Conservation (phyloP, 164 flowering plant genomes). For the Piper longum region DNA sequence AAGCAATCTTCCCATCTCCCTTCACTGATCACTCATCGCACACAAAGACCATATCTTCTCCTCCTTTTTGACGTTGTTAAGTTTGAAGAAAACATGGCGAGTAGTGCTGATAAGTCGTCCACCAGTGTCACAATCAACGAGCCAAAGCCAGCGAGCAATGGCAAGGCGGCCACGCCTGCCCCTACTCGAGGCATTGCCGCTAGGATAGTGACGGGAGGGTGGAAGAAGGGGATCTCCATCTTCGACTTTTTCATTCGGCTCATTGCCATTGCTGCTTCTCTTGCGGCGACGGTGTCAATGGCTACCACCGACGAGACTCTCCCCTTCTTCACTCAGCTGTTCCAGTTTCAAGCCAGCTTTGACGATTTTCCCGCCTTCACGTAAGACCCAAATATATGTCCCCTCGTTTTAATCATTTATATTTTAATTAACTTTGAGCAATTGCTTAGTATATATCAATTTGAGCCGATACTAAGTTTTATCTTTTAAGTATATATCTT, state of each 20-base stretch:
- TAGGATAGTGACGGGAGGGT: conserved; percentile 14
- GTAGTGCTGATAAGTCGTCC: not conserved
- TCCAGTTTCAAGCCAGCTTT: conserved; percentile 68
- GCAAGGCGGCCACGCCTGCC: conserved; percentile 10
- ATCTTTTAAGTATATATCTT: too few species aligned
- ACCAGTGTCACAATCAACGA: not conserved
- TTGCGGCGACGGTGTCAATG: conserved; percentile 57
- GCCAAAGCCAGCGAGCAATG: conserved; percentile 10
- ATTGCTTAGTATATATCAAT: not conserved
- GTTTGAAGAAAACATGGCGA: not conserved
- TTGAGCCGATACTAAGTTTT: too few species aligned
- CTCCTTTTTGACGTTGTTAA: too few species aligned
- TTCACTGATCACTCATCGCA: not conserved
- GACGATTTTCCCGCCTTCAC: conserved; percentile 58
- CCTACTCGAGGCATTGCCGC: conserved; percentile 3
- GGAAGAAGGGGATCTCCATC: conserved; percentile 43
- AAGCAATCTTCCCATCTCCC: not conserved
- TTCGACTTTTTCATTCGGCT: conserved; percentile 59
- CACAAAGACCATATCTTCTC: not conserved
- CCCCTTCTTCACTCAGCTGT: conserved; percentile 80
- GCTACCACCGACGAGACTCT: conserved; percentile 65
- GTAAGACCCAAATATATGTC: conserved; percentile 22
- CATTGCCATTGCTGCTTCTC: conserved; percentile 29
- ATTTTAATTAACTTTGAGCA: not conserved
- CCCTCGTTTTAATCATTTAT: not conserved